These are phyloP conservation scores for Fusarium gaditjirri DNA, from an alignment of 2,329 filamentous ascomycete genomes.

Conservation along the genomic window DNA sequence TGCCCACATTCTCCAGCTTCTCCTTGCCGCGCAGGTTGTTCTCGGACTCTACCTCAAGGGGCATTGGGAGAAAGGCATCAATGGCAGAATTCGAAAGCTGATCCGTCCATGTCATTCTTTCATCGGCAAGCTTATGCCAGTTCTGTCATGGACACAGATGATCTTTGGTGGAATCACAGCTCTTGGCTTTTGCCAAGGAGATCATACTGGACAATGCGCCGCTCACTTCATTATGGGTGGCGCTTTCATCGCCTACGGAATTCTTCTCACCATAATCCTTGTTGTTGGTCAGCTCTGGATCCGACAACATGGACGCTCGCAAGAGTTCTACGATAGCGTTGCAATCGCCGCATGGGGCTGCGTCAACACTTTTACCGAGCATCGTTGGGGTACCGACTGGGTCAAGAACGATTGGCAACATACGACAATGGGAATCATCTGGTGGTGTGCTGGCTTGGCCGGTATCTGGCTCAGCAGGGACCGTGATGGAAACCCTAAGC, in stretches of 20 bases:
- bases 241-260: constrained; percentile 94
- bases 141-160: constrained; percentile 93
- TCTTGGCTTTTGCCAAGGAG: constrained; percentile 90
- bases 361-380: constrained; percentile 98
- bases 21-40: constrained; percentile 79
- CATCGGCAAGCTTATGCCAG: constrained; percentile 86
- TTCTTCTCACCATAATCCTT: constrained; percentile 85
- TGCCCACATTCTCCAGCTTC: constrained; percentile 81
- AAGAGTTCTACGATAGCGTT: constrained; percentile 95
- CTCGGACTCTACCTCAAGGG: constrained; percentile 89
- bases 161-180: constrained; percentile 93
- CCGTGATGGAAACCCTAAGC: constrained; percentile 84
- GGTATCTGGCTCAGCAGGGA: constrained; percentile 92
- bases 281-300: constrained; percentile 92
- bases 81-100: constrained; percentile 78
- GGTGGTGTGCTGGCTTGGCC: constrained; percentile 93
- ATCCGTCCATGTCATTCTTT: constrained; percentile 81
- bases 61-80: constrained; percentile 85
- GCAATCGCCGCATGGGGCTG: constrained; percentile 96
- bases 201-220: constrained; percentile 90
- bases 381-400: constrained; percentile 91
- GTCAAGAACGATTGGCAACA: constrained; percentile 95
- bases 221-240: constrained; percentile 99
- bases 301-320: constrained; percentile 81
- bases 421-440: constrained; percentile 99